A percentile compares a stretch with the other conserved stretches of the same genome.
Evolutionary conservation across 2,329 filamentous ascomycete species (phyloP).

Genomic region (Calonectria pseudoturangicola): DNA sequence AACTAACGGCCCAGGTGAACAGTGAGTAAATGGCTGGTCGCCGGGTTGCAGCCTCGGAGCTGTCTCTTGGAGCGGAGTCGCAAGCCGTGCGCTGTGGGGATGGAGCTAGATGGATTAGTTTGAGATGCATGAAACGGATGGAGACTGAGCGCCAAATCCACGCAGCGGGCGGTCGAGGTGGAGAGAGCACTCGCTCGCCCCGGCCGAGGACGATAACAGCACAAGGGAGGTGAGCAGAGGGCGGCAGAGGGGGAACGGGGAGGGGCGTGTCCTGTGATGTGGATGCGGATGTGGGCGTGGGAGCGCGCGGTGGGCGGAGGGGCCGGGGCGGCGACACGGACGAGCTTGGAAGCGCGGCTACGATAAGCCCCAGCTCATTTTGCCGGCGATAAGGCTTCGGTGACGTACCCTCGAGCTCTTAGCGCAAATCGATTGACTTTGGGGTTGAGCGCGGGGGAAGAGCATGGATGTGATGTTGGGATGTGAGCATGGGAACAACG

Average conservation of each 20-base stretch:
- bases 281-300: constrained; percentile 37
- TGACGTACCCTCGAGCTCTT: constrained; percentile 45
- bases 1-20: constrained; percentile 30
- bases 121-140: constrained; percentile 23
- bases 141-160: constrained; percentile 21
- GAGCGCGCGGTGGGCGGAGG: constrained; percentile 28
- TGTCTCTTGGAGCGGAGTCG: constrained; percentile 27
- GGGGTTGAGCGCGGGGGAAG: not conserved
- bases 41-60: constrained; percentile 29
- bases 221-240: constrained; percentile 9
- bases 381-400: constrained; percentile 52
- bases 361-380: constrained; percentile 48
- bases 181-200: not conserved
- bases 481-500: constrained; percentile 16
- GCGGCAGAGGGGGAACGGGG: constrained; percentile 3
- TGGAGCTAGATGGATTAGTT: constrained; percentile 19
- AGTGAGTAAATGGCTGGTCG: constrained; percentile 21
- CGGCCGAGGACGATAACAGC: not conserved
- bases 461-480: constrained; percentile 11
- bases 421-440: constrained; percentile 23
- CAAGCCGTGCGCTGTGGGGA: constrained; percentile 36
- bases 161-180: constrained; percentile 22
- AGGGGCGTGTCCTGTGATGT: constrained; percentile 37
- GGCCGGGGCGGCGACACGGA: constrained; percentile 8
- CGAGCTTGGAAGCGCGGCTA: constrained; percentile 50